phyloP scores from a whole-genome alignment of 192 early-diverging fungal species.

The Diversispora eburnea region DNA sequence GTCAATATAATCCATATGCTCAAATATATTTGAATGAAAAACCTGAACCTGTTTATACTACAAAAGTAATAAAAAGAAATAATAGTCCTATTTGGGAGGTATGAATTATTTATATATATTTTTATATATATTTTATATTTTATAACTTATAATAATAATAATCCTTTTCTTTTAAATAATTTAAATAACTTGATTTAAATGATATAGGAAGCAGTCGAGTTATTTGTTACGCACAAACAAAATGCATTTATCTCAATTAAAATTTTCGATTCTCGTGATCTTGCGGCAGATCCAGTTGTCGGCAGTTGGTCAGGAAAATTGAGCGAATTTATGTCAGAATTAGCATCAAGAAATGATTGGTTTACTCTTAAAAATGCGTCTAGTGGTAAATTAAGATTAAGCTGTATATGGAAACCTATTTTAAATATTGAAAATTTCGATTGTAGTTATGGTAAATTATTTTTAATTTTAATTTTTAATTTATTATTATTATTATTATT shows the following conservation, averaged over 20 bases:
- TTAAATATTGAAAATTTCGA: slow-evolving; percentile 44
- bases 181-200: too few species aligned
- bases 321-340: slow-evolving; percentile 21
- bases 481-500: background rate
- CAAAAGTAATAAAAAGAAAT: slow-evolving; percentile 68
- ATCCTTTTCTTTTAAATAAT: background rate
- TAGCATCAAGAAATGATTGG: slow-evolving; percentile 32
- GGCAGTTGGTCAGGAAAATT: slow-evolving; percentile 1
- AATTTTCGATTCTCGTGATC: slow-evolving; percentile 50
- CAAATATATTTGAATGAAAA: slow-evolving; percentile 56
- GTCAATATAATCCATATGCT: slow-evolving; percentile 46
- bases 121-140: background rate
- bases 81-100: slow-evolving; percentile 38
- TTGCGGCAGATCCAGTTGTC: slow-evolving; percentile 15
- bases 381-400: slow-evolving; percentile 32
- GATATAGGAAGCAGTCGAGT: slow-evolving; percentile 48
- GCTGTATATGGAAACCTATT: slow-evolving; percentile 64
- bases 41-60: slow-evolving; percentile 42
- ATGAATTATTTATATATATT: background rate
- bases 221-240: slow-evolving; percentile 69
- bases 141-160: background rate
- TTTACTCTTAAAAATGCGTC: slow-evolving; percentile 28
- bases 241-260: slow-evolving; percentile 52
- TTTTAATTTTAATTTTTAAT: background rate
- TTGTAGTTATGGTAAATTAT: slow-evolving; percentile 35